Base-by-base conservation (phyloP, 805 yeast species). In the Torulaspora franciscae region DNA sequence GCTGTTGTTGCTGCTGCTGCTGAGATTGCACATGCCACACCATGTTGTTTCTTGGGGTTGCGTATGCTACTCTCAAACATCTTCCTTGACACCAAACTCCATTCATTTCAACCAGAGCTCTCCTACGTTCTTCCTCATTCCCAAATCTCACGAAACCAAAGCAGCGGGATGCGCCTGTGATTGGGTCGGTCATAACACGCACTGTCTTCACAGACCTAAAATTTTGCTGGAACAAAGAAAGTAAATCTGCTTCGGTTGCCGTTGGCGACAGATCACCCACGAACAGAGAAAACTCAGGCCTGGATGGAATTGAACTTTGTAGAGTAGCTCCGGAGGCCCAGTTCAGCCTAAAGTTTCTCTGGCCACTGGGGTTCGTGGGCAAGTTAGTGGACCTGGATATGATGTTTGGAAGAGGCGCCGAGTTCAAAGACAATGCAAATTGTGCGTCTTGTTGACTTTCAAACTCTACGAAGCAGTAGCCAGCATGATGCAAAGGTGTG, bases 291-390 rank as follows among this genome's bases (percentile, higher is more conserved):
- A 64, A 84, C 63, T 85, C 93, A 0, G 90, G 90, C 7, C 84
- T 74, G 54, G 80, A 83, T 6, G 84, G 79, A 38, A 83, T 77
- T 38, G 84, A 84, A 3, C 89, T 80, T 32, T 76, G 69, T 48
- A 85, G 67, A 9, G 91, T 85, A 7, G 91, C 91, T 11, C 88
- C 89, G 24, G 83, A 75, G 1, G 95, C 93, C 95, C 95, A 85
- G 58, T 85, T 85, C 50, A 85, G 73, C 55, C 91, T 72, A 61
- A 84, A 84, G 30, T 76, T 70, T 65, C 85, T 79, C 59, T 78
- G 77, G 5, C 68, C 66, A 28, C 61, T 61, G 6, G 72, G 57
- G 32, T 65, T 65, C 7, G 68, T 63, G 19, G 39, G 43, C n/a
- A 29, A 23, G 19, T 47, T 50, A 4, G 55, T 56, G 3, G 65